These are phyloP conservation scores for Porphyridium purpureum DNA, from an alignment of 23 red algal species.

Conservation along the genomic window DNA sequence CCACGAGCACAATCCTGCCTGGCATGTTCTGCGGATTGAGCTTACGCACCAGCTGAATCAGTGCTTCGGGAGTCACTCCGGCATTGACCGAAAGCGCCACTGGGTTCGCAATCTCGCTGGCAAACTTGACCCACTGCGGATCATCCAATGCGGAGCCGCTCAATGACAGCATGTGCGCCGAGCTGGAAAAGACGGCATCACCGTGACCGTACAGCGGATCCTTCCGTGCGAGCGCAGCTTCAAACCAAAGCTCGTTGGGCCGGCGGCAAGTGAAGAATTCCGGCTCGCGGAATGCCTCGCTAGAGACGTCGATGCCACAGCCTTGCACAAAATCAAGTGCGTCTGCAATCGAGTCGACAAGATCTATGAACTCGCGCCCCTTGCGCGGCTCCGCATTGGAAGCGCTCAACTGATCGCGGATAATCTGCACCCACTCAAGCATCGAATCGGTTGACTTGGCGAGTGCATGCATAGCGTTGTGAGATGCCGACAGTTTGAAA, in stretches of 20 bases:
- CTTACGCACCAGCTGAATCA: constrained; percentile 36
- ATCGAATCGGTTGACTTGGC: constrained; percentile 28
- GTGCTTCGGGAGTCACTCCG: constrained; percentile 15
- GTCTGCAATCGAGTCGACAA: constrained; percentile 63
- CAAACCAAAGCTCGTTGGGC: constrained; percentile 16
- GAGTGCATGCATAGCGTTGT: constrained; percentile 57
- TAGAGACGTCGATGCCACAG: constrained; percentile 29
- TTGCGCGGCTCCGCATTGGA: no score
- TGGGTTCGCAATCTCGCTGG: constrained; percentile 73
- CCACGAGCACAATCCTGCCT: constrained; percentile 64
- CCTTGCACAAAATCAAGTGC: constrained; percentile 32
- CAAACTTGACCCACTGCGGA: constrained; percentile 57
- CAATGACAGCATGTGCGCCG: constrained; percentile 67
- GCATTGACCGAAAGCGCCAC: constrained; percentile 59
- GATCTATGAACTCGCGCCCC: constrained; percentile 8
- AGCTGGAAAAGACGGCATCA: constrained; percentile 15
- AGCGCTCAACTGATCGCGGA: no score
- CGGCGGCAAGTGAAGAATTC: constrained; percentile 26
- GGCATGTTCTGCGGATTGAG: constrained; percentile 67
- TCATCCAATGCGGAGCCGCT: constrained; percentile 10
- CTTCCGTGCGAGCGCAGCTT: constrained; percentile 12
- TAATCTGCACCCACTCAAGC: constrained; percentile 42
- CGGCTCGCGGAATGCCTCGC: constrained; percentile 15
- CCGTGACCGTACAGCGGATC: not conserved
- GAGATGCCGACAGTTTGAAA: constrained; percentile 32